Conservation (phyloP, 768 basidiomycete species). For the Phylloporus scabripes region DNA sequence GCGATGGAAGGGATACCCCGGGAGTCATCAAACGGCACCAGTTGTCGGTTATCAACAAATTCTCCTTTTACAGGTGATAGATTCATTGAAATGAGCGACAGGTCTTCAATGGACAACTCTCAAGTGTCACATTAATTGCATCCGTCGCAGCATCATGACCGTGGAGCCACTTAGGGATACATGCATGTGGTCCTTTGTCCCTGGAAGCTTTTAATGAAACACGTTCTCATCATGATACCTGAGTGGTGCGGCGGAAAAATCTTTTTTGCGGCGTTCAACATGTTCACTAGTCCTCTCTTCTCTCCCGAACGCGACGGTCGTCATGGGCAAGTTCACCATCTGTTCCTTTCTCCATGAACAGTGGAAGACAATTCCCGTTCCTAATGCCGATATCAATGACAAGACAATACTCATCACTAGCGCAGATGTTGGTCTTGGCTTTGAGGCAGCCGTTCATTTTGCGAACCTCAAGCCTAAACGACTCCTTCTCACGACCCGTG, state of each 20-base stretch:
- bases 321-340: conserved; percentile 23
- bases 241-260: not conserved
- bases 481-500: conserved; percentile 24
- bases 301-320: conserved; percentile 1
- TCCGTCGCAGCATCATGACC: not conserved
- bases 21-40: not conserved
- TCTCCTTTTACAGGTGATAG: not conserved
- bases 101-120: not conserved
- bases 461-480: conserved; percentile 22
- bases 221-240: not conserved
- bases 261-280: not conserved
- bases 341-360: conserved; percentile 23
- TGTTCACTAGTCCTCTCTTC: not conserved
- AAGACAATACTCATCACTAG: conserved; percentile 24
- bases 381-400: conserved; percentile 16
- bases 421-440: conserved; percentile 28
- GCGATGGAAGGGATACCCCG: not conserved
- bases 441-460: conserved; percentile 25
- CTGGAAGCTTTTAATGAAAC: conserved; percentile 1
- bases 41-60: not conserved
- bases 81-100: not conserved
- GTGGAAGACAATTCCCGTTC: conserved; percentile 23
- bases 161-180: not conserved
- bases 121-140: not conserved
- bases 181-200: not conserved